Evolutionary conservation across 2,329 filamentous ascomycete species (phyloP).

Genomic region (Ascochyta lentis): DNA sequence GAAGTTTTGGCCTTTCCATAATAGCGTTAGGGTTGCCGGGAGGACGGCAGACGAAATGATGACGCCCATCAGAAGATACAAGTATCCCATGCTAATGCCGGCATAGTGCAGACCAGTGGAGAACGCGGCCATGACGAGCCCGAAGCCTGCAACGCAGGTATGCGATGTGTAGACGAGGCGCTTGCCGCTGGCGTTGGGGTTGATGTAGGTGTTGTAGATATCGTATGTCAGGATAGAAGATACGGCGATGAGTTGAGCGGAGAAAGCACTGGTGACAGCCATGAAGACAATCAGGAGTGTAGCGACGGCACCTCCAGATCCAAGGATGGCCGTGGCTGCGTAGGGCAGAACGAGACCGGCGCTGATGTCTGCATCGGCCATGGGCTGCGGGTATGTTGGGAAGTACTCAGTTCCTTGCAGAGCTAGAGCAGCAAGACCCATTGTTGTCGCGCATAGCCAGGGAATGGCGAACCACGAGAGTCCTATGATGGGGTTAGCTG

Average conservation of each 20-base stretch:
- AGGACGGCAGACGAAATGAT: slow-evolving; percentile 87
- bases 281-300: slow-evolving; percentile 55
- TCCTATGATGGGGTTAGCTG: slow-evolving; percentile 35
- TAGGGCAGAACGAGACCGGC: slow-evolving; percentile 43
- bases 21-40: slow-evolving; percentile 78
- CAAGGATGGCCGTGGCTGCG: slow-evolving; percentile 40
- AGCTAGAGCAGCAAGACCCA: slow-evolving; percentile 55
- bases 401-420: slow-evolving; percentile 51
- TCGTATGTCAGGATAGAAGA: slow-evolving; percentile 89
- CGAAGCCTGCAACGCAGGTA: slow-evolving; percentile 73
- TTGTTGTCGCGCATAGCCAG: slow-evolving; percentile 56
- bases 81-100: slow-evolving; percentile 72
- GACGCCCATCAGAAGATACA: slow-evolving; percentile 89
- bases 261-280: slow-evolving; percentile 55
- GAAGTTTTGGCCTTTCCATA: slow-evolving; percentile 82
- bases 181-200: slow-evolving; percentile 75
- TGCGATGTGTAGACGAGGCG: slow-evolving; percentile 82
- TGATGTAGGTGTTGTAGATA: slow-evolving; percentile 85
- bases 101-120: slow-evolving; percentile 69
- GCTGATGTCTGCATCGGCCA: slow-evolving; percentile 34
- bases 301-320: slow-evolving; percentile 41
- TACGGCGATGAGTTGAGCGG: slow-evolving; percentile 64
- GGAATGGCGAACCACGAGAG: slow-evolving; percentile 57
- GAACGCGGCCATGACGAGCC: slow-evolving; percentile 79
- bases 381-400: slow-evolving; percentile 51